A percentile compares a stretch with the other conserved stretches of the same genome.
These are phyloP conservation scores for Aspergillus phoenicis DNA, from an alignment of 2,329 filamentous ascomycete species.

Conservation along the genomic window DNA sequence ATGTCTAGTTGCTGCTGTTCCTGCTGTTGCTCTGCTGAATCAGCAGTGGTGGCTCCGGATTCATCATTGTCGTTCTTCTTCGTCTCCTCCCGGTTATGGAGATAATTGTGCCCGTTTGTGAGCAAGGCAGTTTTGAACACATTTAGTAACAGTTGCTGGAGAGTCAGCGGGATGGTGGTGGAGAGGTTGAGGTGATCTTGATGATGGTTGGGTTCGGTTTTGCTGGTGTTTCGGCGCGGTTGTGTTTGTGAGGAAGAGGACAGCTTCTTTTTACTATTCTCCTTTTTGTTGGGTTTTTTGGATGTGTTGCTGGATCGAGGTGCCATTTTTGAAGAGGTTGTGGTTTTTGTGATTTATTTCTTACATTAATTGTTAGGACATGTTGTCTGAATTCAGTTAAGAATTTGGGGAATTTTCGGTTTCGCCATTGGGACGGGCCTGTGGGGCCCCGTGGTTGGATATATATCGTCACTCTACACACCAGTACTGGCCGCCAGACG, in stretches of 20 bases:
- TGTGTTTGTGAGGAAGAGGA: no score
- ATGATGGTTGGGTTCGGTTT: neutral
- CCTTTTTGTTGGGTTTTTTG: no score
- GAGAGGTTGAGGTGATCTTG: constrained; percentile 25
- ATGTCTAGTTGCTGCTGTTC: constrained; percentile 34
- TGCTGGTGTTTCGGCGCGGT: neutral
- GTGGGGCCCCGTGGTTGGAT: neutral
- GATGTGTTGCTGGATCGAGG: no score
- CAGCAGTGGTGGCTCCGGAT: no score
- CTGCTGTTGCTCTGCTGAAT: no score
- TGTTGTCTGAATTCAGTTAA: neutral
- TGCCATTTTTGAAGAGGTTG: no score
- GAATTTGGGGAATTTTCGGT: constrained; percentile 7
- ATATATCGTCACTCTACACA: neutral
- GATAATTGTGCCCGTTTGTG: constrained; percentile 39
- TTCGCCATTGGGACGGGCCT: neutral
- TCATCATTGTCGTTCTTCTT: neutral
- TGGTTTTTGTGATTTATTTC: no score
- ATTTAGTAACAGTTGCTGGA: constrained; percentile 72
- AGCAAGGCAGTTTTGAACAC: constrained; percentile 70
- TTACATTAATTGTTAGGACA: no score
- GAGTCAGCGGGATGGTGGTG: constrained; percentile 49
- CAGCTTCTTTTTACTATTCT: no score
- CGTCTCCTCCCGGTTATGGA: neutral
- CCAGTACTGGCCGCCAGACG: no score